These are phyloP conservation scores for Pelargonium cotyledonis DNA, from an alignment of 441 rosid genomes.

Conservation along the genomic window DNA sequence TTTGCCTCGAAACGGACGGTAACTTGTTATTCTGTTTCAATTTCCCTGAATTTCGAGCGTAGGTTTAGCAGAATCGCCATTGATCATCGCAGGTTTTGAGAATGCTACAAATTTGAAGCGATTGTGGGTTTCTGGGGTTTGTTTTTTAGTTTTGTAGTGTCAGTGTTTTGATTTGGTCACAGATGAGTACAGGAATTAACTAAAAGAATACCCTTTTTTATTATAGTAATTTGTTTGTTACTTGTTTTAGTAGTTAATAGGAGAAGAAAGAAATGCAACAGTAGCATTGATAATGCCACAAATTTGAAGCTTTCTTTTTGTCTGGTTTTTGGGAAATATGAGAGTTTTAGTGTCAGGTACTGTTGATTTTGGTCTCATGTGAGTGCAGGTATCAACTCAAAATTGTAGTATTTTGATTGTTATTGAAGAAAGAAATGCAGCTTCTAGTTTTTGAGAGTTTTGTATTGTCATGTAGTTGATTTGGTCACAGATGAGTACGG, in stretches of 20 bases:
- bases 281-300: too few relatives aligned
- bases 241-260: background rate
- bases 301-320: too few relatives aligned
- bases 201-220: background rate
- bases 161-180: background rate
- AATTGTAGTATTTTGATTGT: too few relatives aligned
- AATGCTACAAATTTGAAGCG: background rate
- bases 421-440: too few relatives aligned
- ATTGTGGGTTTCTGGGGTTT: background rate
- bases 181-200: background rate
- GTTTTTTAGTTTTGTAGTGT: background rate
- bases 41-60: conserved; percentile 1
- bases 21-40: conserved; percentile 12
- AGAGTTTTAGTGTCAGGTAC: too few relatives aligned
- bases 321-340: too few relatives aligned
- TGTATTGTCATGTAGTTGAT: background rate
- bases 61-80: background rate
- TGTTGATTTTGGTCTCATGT: too few relatives aligned
- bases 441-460: too few relatives aligned
- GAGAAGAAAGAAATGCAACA: background rate
- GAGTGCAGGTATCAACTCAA: too few relatives aligned
- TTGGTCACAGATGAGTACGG: background rate
- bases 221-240: background rate
- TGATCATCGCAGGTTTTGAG: background rate
- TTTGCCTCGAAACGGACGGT: conserved; percentile 98